Evolutionary conservation across 768 basidiomycete genomes (phyloP), one percentile per base, ranked within the genome.

Genomic region (Suillus fuscotomentosus): DNA sequence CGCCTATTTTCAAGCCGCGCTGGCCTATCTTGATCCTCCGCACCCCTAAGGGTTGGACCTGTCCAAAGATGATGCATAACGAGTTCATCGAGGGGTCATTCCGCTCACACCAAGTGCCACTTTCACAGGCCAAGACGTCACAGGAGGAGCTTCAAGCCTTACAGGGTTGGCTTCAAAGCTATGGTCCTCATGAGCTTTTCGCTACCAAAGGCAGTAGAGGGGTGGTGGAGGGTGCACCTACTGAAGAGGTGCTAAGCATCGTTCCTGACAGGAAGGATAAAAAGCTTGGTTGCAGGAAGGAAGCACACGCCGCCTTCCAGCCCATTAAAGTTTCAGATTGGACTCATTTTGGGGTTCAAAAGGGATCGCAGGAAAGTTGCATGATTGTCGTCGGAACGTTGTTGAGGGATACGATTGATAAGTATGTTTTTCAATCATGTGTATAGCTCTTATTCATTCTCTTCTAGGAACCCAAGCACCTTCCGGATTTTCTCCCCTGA

Each of bases 401-500:
- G 61, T 75, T 91, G 68, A 78, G 81, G 56, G 81, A 83, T 17
- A 86, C 90, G 14, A 78, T 90, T 42, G 76, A 78, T 65, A 72
- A 80, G 88, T 88, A 66, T 41, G 85, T 70, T 3, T 51, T 47
- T 41, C 43, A 9, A 13, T 22, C 17, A 43, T 31, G 9, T 43
- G 47, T 39, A 3, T 24, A 56, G 5, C 61, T 47, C 14, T 42
- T 8, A 6, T 65, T 13, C 67, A 10, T 63, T 9, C 11, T 20
- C 20, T n/a, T 17, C 13, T 63, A 89, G 87, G 60, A 95, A 97
- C 74, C 91, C 90, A 1, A 81, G 77, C 22, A 81, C 83, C 0
- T 95, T 95, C 84, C 85, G 95, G 45, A 92, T 97, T 64, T 96
- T 96, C 79, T 94, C 90, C 24, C 95, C 95, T 0, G 95, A 97